Conservation (phyloP, 202 grass and related monocot species). For the Zizania palustris region DNA sequence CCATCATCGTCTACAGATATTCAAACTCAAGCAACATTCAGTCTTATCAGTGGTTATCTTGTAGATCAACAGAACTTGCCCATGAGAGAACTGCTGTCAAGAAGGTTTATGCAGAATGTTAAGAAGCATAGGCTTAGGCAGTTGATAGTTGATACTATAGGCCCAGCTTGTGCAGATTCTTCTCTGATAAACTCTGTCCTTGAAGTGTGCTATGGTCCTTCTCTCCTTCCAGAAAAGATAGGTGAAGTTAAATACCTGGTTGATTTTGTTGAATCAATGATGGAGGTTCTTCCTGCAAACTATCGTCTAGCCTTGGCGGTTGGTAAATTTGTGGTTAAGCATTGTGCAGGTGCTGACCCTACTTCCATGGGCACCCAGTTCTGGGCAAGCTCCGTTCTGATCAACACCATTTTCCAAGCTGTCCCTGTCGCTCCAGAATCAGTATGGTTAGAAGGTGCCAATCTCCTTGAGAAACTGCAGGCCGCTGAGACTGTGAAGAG, state of each 20-base stretch:
- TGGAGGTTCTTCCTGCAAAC: slow-evolving; percentile 84
- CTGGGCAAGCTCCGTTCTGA: slow-evolving; percentile 73
- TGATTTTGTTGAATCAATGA: slow-evolving; percentile 74
- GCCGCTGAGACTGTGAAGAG: slow-evolving; percentile 53
- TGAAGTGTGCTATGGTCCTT: slow-evolving; percentile 67
- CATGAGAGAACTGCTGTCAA: slow-evolving; percentile 60
- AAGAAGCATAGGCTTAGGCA: slow-evolving; percentile 74
- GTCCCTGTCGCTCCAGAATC: slow-evolving; percentile 82
- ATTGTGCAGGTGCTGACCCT: slow-evolving; percentile 39
- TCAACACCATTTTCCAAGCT: slow-evolving; percentile 74
- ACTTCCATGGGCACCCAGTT: slow-evolving; percentile 61
- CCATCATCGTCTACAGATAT: slow-evolving; percentile 42
- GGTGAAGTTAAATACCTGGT: slow-evolving; percentile 66
- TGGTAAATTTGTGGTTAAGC: slow-evolving; percentile 52
- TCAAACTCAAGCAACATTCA: slow-evolving; percentile 46
- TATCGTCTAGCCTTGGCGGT: slow-evolving; percentile 75
- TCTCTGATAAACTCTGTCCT: slow-evolving; percentile 78
- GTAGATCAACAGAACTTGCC: slow-evolving; percentile 49
- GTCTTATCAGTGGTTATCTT: slow-evolving; percentile 66
- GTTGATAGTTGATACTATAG: slow-evolving; percentile 80
- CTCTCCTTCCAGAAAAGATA: slow-evolving; percentile 58
- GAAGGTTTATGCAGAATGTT: slow-evolving; percentile 72
- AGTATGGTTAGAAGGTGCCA: slow-evolving; percentile 69
- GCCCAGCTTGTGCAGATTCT: slow-evolving; percentile 62
- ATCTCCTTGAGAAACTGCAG: slow-evolving; percentile 66